Evolutionary conservation across 352 stramenopile species (phyloP).

Genomic region (Thraustotheca clavata): DNA sequence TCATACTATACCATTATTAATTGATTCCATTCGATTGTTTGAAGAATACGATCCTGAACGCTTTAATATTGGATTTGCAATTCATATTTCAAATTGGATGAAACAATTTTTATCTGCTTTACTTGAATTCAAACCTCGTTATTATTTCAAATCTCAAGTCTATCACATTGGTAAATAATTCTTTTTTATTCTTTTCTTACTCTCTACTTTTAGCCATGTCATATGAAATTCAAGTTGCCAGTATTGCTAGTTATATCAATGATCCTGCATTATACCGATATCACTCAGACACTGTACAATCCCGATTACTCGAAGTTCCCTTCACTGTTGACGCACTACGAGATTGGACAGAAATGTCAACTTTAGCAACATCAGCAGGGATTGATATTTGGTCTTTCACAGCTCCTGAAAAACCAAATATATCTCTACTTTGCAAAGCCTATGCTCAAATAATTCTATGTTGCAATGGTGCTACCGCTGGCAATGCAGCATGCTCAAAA

Average conservation of each 20-base stretch:
- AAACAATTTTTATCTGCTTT: slow-evolving; percentile 25
- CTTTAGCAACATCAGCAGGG: background rate
- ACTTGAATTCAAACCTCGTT: slow-evolving; percentile 3
- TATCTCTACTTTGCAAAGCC: background rate
- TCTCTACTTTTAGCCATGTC: slow-evolving; percentile 28
- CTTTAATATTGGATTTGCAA: slow-evolving; percentile 8
- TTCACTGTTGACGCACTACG: background rate
- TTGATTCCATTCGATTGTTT: slow-evolving; percentile 35
- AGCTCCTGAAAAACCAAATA: background rate
- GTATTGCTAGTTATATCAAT: slow-evolving; percentile 38
- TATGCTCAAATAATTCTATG: too few species aligned
- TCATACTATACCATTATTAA: slow-evolving; percentile 28
- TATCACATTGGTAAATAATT: background rate
- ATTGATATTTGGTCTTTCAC: slow-evolving; percentile 8
- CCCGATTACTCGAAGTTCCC: background rate
- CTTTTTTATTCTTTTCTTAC: slow-evolving; percentile 22
- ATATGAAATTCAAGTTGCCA: slow-evolving; percentile 40
- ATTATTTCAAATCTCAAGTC: background rate
- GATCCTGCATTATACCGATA: slow-evolving; percentile 30
- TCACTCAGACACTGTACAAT: slow-evolving; percentile 39
- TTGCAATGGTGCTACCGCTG: too few species aligned
- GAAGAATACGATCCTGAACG: background rate
- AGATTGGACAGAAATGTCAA: background rate
- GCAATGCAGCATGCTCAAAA: too few species aligned
- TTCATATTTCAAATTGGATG: slow-evolving; percentile 26